Percentiles rank a stretch among this genome's conserved stretches.
Conservation (phyloP, 768 basidiomycete species). For the Tulasnella sp. region DNA sequence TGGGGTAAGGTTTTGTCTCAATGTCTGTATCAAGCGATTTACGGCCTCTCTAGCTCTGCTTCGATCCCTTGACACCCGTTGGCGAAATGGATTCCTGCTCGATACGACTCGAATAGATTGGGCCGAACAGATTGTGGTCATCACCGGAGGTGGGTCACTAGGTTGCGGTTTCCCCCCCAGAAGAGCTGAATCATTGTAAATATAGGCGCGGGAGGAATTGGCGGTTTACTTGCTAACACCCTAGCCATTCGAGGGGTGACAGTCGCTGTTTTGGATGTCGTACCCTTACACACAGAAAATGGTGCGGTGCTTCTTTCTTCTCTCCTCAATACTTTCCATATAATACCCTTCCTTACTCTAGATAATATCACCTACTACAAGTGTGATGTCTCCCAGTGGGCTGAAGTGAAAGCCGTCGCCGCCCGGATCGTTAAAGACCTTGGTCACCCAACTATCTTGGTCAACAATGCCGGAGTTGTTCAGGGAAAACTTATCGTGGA, state of each 20-base stretch:
- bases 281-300: conserved; percentile 56
- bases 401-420: conserved; percentile 66
- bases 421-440: conserved; percentile 71
- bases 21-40: background rate
- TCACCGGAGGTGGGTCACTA: conserved; percentile 66
- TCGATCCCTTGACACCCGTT: conserved; percentile 57
- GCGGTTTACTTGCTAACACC: conserved; percentile 77
- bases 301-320: conserved; percentile 31
- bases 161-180: background rate
- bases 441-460: conserved; percentile 74
- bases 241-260: conserved; percentile 69
- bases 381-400: conserved; percentile 85
- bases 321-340: background rate
- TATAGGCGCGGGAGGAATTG: conserved; percentile 77
- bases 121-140: conserved; percentile 77
- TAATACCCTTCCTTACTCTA: conserved; percentile 23
- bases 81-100: conserved; percentile 45
- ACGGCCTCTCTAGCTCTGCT: conserved; percentile 39
- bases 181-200: background rate
- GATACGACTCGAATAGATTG: conserved; percentile 50
- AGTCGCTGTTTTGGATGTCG: conserved; percentile 77
- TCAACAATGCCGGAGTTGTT: conserved; percentile 93
- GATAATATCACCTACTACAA: conserved; percentile 76
- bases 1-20: conserved; percentile 46
- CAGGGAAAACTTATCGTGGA: conserved; percentile 82